Conservation (phyloP, 2,329 filamentous ascomycete genomes). For the Aspergillus flavus region DNA sequence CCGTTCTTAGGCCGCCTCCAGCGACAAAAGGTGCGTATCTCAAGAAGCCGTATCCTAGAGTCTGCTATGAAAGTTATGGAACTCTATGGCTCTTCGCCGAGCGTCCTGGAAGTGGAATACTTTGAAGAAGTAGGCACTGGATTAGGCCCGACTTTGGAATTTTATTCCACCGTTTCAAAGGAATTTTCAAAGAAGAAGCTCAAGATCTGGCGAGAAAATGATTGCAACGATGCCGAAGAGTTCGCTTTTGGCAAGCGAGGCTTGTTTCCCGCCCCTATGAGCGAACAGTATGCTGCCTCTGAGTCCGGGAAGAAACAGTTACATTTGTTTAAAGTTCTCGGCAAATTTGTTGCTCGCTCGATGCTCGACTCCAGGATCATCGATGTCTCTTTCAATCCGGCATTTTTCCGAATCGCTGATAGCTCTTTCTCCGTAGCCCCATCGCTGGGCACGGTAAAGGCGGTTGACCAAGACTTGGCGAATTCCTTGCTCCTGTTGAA, state of each 20-base stretch:
- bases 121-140: constrained; percentile 98
- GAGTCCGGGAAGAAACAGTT: constrained; percentile 86
- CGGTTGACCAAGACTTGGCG: constrained; percentile 83
- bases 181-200: constrained; percentile 98
- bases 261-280: constrained; percentile 89
- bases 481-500: constrained; percentile 85
- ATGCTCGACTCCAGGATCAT: constrained; percentile 99
- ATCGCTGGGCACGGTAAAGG: constrained; percentile 84
- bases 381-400: constrained; percentile 94
- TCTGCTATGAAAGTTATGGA: constrained; percentile 99
- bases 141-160: constrained; percentile 91
- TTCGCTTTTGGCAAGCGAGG: constrained; percentile 84
- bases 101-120: constrained; percentile 95
- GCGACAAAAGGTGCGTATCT: constrained; percentile 97
- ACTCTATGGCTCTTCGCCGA: constrained; percentile 93
- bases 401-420: constrained; percentile 93
- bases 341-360: constrained; percentile 94
- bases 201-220: constrained; percentile 93
- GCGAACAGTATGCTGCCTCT: constrained; percentile 70
- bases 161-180: constrained; percentile 95
- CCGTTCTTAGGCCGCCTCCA: constrained; percentile 90
- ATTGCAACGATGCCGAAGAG: constrained; percentile 70
- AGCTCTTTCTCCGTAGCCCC: constrained; percentile 68
- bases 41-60: constrained; percentile 89
- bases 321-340: constrained; percentile 87